phyloP scores from a whole-genome alignment of 768 basidiomycete genomes.

The Lactarius sp. region DNA sequence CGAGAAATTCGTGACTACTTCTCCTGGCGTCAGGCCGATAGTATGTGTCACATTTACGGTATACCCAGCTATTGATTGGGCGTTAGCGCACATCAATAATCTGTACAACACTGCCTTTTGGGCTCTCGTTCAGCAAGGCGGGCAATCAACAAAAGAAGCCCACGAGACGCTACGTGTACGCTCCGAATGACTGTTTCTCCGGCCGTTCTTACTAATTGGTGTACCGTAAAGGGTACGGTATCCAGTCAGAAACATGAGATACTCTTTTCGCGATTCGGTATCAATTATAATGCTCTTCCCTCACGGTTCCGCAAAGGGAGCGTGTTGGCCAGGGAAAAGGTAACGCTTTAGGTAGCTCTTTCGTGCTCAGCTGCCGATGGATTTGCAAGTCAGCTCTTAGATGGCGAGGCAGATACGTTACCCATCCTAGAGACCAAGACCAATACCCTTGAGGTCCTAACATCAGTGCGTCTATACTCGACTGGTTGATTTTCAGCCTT shows the following conservation, averaged over 20 bases:
- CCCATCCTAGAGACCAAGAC: neutral
- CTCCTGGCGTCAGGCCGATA: constrained; percentile 93
- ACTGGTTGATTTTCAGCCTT: neutral
- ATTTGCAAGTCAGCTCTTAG: neutral
- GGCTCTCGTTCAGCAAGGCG: constrained; percentile 86
- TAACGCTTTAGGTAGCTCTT: constrained; percentile 25
- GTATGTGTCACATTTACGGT: constrained; percentile 43
- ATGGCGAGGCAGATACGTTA: neutral
- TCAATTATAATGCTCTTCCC: constrained; percentile 83
- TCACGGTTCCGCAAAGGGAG: constrained; percentile 81
- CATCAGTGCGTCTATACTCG: neutral
- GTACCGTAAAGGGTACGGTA: constrained; percentile 64
- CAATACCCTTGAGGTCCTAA: neutral
- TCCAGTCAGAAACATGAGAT: constrained; percentile 92
- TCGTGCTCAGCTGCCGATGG: neutral
- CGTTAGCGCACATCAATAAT: constrained; percentile 92
- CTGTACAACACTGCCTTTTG: constrained; percentile 95
- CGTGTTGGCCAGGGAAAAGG: constrained; percentile 66
- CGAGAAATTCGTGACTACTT: constrained; percentile 86
- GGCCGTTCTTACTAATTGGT: neutral
- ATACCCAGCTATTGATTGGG: constrained; percentile 10
- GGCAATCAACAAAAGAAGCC: constrained; percentile 71
- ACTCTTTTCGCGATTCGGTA: constrained; percentile 69
- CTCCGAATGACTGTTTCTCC: neutral
- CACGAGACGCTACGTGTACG: constrained; percentile 72